Percentiles rank a stretch among this genome's conserved stretches.
Conservation (phyloP, 768 basidiomycete genomes). For the Boletellus emodensis region DNA sequence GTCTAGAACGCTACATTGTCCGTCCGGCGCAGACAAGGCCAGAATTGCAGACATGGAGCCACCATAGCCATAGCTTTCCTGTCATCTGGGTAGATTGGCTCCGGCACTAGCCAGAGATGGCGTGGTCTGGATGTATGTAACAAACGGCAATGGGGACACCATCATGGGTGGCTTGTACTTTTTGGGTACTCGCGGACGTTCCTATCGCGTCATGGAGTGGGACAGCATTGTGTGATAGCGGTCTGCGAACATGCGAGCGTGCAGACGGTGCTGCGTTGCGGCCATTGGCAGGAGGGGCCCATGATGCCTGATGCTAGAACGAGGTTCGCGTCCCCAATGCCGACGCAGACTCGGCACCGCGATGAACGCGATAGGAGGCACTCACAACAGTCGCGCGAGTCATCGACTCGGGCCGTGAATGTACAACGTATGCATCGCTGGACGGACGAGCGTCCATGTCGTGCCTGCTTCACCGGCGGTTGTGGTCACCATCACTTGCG, state of each 20-base stretch:
- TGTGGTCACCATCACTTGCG: no score
- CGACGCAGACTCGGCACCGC: background rate
- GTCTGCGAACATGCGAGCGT: slow-evolving; percentile 43
- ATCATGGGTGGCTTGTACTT: slow-evolving; percentile 35
- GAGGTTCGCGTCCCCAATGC: background rate
- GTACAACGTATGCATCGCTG: no score
- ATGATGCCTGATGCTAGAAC: no score
- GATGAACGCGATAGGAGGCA: slow-evolving; percentile 3
- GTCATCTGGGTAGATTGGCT: slow-evolving; percentile 32
- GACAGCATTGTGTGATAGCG: slow-evolving; percentile 32
- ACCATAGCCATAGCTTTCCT: no score
- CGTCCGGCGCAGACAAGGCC: background rate
- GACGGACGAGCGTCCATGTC: no score
- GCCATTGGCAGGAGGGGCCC: slow-evolving; percentile 46
- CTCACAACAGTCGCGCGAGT: slow-evolving; percentile 9
- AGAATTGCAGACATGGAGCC: slow-evolving; percentile 36
- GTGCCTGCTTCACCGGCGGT: no score
- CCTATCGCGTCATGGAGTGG: slow-evolving; percentile 30
- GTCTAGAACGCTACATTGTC: no score
- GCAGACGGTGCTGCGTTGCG: slow-evolving; percentile 38
- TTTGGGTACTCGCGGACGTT: slow-evolving; percentile 37
- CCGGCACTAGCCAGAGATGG: slow-evolving; percentile 47
- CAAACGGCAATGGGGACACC: slow-evolving; percentile 34
- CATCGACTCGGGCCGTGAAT: background rate
- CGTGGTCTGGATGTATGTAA: slow-evolving; percentile 51